Conservation (phyloP, 2,329 filamentous ascomycete genomes). For the Rhinocladiella similis region DNA sequence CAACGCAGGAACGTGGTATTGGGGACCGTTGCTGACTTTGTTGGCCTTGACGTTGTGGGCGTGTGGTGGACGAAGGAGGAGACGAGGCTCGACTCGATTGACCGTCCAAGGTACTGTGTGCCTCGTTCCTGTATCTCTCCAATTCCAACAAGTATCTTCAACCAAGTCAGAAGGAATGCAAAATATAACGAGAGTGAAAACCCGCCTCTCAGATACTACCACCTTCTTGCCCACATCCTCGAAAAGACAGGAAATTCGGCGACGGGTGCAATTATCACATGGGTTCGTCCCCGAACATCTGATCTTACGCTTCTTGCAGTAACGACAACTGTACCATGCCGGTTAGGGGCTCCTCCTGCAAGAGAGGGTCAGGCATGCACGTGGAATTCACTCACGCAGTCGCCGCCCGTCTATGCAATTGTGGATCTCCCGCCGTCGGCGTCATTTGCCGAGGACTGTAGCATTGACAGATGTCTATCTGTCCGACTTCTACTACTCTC, state of each 20-base stretch:
- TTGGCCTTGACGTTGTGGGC: too few relatives aligned
- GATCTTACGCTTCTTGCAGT: constrained; percentile 49
- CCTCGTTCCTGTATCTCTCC: too few relatives aligned
- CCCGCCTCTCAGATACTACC: constrained; percentile 8
- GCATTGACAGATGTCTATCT: too few relatives aligned
- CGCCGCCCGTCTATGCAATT: too few relatives aligned
- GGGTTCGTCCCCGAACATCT: constrained; percentile 46
- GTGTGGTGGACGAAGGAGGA: too few relatives aligned
- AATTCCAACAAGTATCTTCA: not conserved
- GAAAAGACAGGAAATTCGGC: constrained; percentile 43
- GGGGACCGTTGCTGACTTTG: too few relatives aligned
- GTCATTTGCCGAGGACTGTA: too few relatives aligned
- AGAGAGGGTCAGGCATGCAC: not conserved
- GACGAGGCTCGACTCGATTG: too few relatives aligned
- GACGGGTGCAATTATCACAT: constrained; percentile 45
- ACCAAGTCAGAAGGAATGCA: not conserved
- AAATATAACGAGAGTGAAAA: not conserved
- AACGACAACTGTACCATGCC: constrained; percentile 38
- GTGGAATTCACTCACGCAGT: not conserved
- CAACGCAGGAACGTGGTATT: too few relatives aligned
- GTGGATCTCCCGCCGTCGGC: too few relatives aligned
- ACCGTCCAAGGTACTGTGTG: too few relatives aligned
- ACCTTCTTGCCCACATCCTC: constrained; percentile 51
- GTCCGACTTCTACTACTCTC: too few relatives aligned
- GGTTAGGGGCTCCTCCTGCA: not conserved